phyloP scores from a whole-genome alignment of 352 stramenopile genomes.

The Globisporangium okanoganense region DNA sequence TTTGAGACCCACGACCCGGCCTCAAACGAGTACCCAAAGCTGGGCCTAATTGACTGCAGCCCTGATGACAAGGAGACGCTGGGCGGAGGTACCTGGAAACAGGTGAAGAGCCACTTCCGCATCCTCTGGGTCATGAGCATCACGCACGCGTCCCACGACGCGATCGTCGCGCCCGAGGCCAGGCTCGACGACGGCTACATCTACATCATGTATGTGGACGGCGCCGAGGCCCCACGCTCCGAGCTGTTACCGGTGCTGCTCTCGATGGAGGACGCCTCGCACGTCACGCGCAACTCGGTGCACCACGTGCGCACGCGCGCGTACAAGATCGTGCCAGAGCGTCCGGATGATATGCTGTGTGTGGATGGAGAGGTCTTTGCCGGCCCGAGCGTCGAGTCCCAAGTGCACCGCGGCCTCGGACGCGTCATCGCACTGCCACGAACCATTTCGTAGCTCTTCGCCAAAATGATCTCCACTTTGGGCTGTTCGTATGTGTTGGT shows the following conservation, averaged over 20 bases:
- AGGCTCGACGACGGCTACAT: slow-evolving; percentile 60
- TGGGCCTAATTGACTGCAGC: slow-evolving; percentile 38
- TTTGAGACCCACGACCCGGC: slow-evolving; percentile 35
- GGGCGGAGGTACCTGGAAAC: slow-evolving; percentile 32
- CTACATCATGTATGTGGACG: slow-evolving; percentile 53
- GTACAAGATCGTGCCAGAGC: slow-evolving; percentile 42
- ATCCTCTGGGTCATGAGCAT: slow-evolving; percentile 70
- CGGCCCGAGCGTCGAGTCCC: slow-evolving; percentile 38
- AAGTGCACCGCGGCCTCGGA: slow-evolving; percentile 58
- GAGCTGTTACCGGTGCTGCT: slow-evolving; percentile 44
- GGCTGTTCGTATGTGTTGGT: too few relatives aligned
- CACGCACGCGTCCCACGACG: slow-evolving; percentile 47
- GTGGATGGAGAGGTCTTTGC: slow-evolving; percentile 57
- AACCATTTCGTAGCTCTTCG: not conserved
- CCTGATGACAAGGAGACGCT: slow-evolving; percentile 4
- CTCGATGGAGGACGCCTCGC: slow-evolving; percentile 42
- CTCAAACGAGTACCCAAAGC: slow-evolving; percentile 24
- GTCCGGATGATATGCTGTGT: slow-evolving; percentile 42
- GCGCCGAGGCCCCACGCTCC: slow-evolving; percentile 24
- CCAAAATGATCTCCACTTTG: too few relatives aligned
- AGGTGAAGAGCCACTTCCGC: slow-evolving; percentile 45
- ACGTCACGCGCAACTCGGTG: slow-evolving; percentile 38
- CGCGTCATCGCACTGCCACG: slow-evolving; percentile 37
- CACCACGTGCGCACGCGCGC: slow-evolving; percentile 52
- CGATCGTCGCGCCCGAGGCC: slow-evolving; percentile 39